Percentiles rank a stretch among this genome's conserved stretches.
These are phyloP conservation scores for Phytophthora citricola DNA, from an alignment of 352 stramenopile species.

Conservation along the genomic window DNA sequence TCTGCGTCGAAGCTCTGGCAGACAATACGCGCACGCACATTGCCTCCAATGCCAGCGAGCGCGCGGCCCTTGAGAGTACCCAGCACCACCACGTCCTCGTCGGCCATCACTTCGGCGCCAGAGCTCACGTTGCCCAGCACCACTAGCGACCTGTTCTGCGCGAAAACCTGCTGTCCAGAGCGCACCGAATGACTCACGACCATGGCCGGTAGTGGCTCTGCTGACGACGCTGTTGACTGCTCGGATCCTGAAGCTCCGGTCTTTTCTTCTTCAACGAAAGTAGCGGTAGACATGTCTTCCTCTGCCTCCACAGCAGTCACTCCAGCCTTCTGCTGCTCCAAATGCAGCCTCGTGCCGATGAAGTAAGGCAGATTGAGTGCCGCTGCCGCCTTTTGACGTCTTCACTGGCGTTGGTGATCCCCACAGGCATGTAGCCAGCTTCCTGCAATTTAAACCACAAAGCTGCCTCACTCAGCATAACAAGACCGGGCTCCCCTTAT, in stretches of 20 bases:
- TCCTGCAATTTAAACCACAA: conserved; percentile 28
- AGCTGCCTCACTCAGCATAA: background rate
- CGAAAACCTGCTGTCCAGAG: conserved; percentile 90
- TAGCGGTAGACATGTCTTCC: background rate
- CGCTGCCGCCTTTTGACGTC: conserved; percentile 78
- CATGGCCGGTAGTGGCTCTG: conserved; percentile 49
- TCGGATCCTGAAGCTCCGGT: conserved; percentile 5
- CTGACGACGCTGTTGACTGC: background rate
- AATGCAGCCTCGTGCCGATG: conserved; percentile 71
- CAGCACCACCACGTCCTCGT: conserved; percentile 87
- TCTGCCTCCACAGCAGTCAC: conserved; percentile 8
- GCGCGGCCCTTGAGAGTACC: conserved; percentile 85
- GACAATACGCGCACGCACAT: conserved; percentile 67
- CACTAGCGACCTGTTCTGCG: conserved; percentile 81
- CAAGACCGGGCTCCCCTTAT: background rate
- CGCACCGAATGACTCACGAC: conserved; percentile 78
- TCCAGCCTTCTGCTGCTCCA: conserved; percentile 21
- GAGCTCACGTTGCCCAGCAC: conserved; percentile 89
- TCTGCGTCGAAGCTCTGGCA: conserved; percentile 89
- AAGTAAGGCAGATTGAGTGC: conserved; percentile 75
- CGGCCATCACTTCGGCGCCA: conserved; percentile 86
- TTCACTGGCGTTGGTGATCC: conserved; percentile 87
- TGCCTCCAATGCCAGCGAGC: conserved; percentile 85
- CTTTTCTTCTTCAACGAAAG: conserved; percentile 24
- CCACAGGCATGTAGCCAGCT: conserved; percentile 70